phyloP scores from a whole-genome alignment of 768 basidiomycete species.

The Rhizopogon vinicolor region DNA sequence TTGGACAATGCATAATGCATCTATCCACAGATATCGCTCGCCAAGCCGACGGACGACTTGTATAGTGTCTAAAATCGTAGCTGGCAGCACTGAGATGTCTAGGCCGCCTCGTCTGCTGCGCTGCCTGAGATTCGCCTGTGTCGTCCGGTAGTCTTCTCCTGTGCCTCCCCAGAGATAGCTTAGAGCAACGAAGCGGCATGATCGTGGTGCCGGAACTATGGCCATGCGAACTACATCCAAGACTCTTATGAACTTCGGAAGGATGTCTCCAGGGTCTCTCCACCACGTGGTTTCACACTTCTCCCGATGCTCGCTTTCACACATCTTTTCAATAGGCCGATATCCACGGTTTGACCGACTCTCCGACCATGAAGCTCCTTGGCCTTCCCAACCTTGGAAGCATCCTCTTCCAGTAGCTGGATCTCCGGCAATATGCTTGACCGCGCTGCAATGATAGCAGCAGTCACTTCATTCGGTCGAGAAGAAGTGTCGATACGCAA shows the following conservation, averaged over 20 bases:
- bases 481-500: background rate
- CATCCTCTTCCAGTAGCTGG: constrained; percentile 2
- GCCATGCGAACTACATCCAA: constrained; percentile 1
- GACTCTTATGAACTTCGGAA: constrained; percentile 1
- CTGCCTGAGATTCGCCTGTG: background rate
- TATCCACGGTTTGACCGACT: background rate
- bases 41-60: constrained; percentile 1
- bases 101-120: background rate
- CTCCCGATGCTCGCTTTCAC: background rate
- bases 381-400: constrained; percentile 2
- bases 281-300: constrained; percentile 3
- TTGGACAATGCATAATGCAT: constrained; percentile 10
- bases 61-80: constrained; percentile 5
- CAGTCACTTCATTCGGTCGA: background rate
- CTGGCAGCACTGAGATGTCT: background rate
- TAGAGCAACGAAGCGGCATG: constrained; percentile 3
- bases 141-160: constrained; percentile 4
- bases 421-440: background rate
- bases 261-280: background rate
- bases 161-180: constrained; percentile 6
- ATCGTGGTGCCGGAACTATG: background rate
- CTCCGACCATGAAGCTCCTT: constrained; percentile 6
- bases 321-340: constrained; percentile 5
- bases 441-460: too few relatives aligned
- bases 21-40: constrained; percentile 7